Base-by-base conservation (phyloP, 1,284 basidiomycete genomes). In the Golubevia sp. region DNA sequence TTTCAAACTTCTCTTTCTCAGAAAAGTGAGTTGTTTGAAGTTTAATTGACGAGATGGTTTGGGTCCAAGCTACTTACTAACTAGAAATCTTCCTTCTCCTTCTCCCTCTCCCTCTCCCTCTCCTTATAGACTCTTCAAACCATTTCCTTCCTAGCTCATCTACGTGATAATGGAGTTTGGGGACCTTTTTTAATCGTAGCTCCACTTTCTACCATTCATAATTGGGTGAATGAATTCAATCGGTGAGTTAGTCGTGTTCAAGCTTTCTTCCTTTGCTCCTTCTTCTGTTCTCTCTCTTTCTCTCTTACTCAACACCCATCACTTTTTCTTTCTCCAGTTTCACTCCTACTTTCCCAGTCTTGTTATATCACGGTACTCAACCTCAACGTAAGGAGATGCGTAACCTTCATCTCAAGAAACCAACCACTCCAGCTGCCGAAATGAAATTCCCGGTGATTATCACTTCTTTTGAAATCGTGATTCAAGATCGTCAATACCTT, bases 401-500 rank as follows among this genome's bases (percentile, higher is more conserved):
- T n/a, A 85, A 86, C 3, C 89, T 89, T 0, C 73, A 78, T 8
- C 65, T 85, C 53, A 8, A 60, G 13, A 48, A 59, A 25, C 56
- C 55, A n/a, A 50, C 50, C 21, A 44, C 49, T 2, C 21, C 23
- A 2, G 26, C n/a, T 20, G 54, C 49, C n/a, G 34, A 15, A 11
- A 18, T 49, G 4, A 54, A 30, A 1, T 59, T 21, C 30, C 66
- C 66, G 1, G 88, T 94, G 24, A 88, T 97, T 20, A 84, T 97
- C 25, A 97, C 95, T 15, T 96, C 93, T 4, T 97, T 94, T 79
- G 94, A 98, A 76, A 93, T 97, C 77, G 89, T 94, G 71, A 96
- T 98, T 24, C 69, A 68, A 27, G 80, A 83, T 61, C 67, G 74
- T 5, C 59, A 59, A 24, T 67, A 66, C 61, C 70, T 82, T 7